Evolutionary conservation across 345 rosid species (phyloP), one percentile per base, ranked within the genome.

Genomic region (Balakata baccata): DNA sequence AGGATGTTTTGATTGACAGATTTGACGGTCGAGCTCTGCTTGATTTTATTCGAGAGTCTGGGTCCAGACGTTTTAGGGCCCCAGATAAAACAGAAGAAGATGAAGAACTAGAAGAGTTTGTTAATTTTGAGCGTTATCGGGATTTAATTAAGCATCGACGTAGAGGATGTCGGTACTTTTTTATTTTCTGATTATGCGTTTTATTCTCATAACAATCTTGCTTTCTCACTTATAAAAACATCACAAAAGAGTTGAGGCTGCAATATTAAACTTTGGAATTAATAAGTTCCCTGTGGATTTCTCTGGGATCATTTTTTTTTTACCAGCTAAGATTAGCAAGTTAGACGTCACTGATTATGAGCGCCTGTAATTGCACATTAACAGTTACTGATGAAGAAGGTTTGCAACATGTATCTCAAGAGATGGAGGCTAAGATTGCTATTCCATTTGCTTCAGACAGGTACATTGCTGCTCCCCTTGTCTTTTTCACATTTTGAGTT

Each of bases 131-230:
- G 99, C 97, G 96, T 83, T 96, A 91, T 83, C 96, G 98, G 91
- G 99, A 95, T 91, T 89, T 95, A 87, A 88, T 95, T 95, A 95
- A 93, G 92, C 99, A 87, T 86, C 99, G 92, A 45, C 97, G 97
- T 84, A 90, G 96, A 96, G 99, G 99, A 96, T 96, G 99, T 93
- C 97, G 97, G 99, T 92, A 92, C 91, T 92, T 88, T 86, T 81
- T 82, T 84, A 54, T 53, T 76, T 74, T 74, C 68, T 73, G 75
- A 78, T 25, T 46, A 68, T 63, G 50, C 79, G 14, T 69, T 77
- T 41, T 20, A 29, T 80, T 85, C 52, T 69, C 73, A 68, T 74
- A 11, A 68, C 69, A 38, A 8, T 39, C 39, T 47, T 46, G 59
- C 37, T 59, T 66, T 79, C 22, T 79, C 22, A 46, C 67, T 74